These are phyloP conservation scores for Phylloboletellus chloephorus DNA, from an alignment of 1,284 basidiomycete species.

Conservation along the genomic window DNA sequence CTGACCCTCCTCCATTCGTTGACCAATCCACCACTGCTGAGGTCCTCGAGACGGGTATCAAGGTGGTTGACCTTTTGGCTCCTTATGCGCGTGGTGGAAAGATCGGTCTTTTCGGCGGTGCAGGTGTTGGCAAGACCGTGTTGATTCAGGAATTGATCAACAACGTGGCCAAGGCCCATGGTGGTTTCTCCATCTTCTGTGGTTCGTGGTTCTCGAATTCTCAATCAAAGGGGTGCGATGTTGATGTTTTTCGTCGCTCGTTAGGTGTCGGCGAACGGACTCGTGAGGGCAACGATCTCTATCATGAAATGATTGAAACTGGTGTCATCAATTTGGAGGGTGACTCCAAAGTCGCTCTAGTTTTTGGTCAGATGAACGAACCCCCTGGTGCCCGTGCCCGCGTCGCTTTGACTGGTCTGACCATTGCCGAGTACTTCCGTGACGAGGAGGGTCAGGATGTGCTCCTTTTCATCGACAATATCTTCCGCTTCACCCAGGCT, in stretches of 20 bases:
- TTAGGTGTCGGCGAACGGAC: slow-evolving; percentile 98
- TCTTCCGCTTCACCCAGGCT: slow-evolving; percentile 99
- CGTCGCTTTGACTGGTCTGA: slow-evolving; percentile 97
- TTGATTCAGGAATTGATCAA: slow-evolving; percentile 99
- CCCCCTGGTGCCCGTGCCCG: slow-evolving; percentile 99
- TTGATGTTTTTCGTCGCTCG: slow-evolving; percentile 1
- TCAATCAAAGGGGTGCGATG: not conserved
- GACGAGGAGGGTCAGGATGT: slow-evolving; percentile 99
- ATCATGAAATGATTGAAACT: slow-evolving; percentile 99
- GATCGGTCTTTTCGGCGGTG: slow-evolving; percentile 99
- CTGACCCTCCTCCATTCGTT: slow-evolving; percentile 93
- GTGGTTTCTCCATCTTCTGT: slow-evolving; percentile 99
- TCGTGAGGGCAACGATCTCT: slow-evolving; percentile 99
- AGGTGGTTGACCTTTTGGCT: slow-evolving; percentile 98
- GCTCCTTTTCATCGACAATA: slow-evolving; percentile 99
- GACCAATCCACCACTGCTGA: slow-evolving; percentile 98
- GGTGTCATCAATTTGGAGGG: slow-evolving; percentile 99
- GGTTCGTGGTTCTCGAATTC: slow-evolving; percentile 50
- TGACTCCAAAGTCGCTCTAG: slow-evolving; percentile 98
- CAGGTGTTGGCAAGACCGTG: slow-evolving; percentile 99
- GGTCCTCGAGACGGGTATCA: slow-evolving; percentile 99
- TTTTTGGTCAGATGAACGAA: slow-evolving; percentile 99
- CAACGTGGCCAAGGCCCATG: slow-evolving; percentile 99
- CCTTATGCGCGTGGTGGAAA: slow-evolving; percentile 99
- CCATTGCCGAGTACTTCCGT: slow-evolving; percentile 99